Evolutionary conservation across 257 asterid species (phyloP), one percentile per base, ranked within the genome.

Genomic region (Plectranthus barbatus): DNA sequence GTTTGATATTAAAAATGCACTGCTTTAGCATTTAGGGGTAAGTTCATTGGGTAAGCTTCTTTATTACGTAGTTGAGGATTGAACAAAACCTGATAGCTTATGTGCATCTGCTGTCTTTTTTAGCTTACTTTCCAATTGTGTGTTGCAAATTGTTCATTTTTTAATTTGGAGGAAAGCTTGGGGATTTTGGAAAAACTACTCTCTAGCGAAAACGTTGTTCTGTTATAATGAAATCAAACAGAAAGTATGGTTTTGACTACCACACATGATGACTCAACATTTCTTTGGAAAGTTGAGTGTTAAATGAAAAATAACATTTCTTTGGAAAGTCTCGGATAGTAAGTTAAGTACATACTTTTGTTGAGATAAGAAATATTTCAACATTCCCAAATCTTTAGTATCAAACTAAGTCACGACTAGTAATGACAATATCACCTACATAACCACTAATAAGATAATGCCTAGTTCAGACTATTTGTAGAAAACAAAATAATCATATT

Each of bases 11-110:
- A n/a, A n/a, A n/a, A n/a, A 53, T 5, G 12, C 44, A 14, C 13
- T 19, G 17, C 13, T 47, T 34, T 11, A 19, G 39, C n/a, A 23
- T 31, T 44, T 6, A 37, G 29, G 11, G 63, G 33, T 51, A 41
- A n/a, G 56, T 33, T 47, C 39, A 29, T 62, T 41, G 47, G 26
- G 53, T 62, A 51, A 12, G 70, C 24, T 46, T 41, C 50, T 66
- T 19, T 6, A 15, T 44, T 60, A 9, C n/a, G 6, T 15, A 9
- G 11, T 9, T 21, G 50, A n/a, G 41, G 61, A n/a, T n/a, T n/a
- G n/a, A 57, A 14, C 58, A 56, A 66, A 44, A 34, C 9, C 40
- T 56, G 51, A 67, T 29, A 36, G 47, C 26, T 56, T 12, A 31
- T 57, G 24, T 15, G 6, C 36, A 37, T 41, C 9, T 41, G 19